These are phyloP conservation scores for Erythrophleum fordii DNA, from an alignment of 306 rosid genomes.

Conservation along the genomic window DNA sequence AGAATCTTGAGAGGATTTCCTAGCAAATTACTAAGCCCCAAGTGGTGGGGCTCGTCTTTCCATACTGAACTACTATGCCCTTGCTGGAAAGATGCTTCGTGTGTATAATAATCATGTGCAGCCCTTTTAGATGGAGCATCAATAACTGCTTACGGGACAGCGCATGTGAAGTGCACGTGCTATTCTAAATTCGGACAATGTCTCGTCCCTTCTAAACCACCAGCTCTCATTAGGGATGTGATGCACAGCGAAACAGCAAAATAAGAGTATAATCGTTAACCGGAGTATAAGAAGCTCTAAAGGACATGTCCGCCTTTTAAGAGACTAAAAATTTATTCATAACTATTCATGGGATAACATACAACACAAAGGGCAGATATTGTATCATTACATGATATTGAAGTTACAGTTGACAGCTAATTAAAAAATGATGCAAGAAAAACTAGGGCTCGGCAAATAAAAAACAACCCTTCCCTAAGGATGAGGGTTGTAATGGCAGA, in stretches of 20 bases:
- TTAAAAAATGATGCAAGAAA: conserved; percentile 54
- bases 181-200: background rate
- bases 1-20: background rate
- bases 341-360: conserved; percentile 40
- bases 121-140: conserved; percentile 23
- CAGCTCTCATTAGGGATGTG: background rate
- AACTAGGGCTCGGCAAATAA: conserved; percentile 61
- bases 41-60: background rate
- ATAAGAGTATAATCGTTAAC: background rate
- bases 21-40: background rate
- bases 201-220: background rate
- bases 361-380: conserved; percentile 57
- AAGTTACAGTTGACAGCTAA: conserved; percentile 53
- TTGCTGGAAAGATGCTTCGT: background rate
- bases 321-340: conserved; percentile 48
- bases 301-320: background rate
- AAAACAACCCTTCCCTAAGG: conserved; percentile 55
- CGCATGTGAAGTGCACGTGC: conserved; percentile 23
- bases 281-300: background rate
- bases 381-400: conserved; percentile 34
- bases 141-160: conserved; percentile 32
- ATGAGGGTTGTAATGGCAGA: conserved; percentile 70
- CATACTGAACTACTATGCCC: background rate
- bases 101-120: conserved; percentile 1
- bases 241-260: background rate